Evolutionary conservation across 768 basidiomycete genomes (phyloP), one percentile per base, ranked within the genome.

Genomic region (Psilocybe cubensis): DNA sequence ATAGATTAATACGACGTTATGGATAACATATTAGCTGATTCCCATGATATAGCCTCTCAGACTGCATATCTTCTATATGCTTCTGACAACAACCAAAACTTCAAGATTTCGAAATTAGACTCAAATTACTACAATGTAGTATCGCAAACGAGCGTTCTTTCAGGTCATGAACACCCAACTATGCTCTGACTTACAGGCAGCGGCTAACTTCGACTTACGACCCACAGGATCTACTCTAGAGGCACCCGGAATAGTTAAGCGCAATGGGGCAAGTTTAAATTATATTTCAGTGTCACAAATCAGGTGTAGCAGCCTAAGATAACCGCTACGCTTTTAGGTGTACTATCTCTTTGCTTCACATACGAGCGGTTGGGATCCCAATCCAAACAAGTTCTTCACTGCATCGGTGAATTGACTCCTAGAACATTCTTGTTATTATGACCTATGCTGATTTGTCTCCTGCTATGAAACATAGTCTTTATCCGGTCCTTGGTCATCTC

Each of bases 81-180:
- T 17, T 85, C 84, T 4, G 85, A 87, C 69, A 84, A 84, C 69
- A 87, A 87, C 67, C 83, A 85, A 69, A 83, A 86, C 66, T 86
- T 86, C 77, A 87, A 87, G 75, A 85, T 87, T 21, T 76, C 85
- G 11, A 70, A 69, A 48, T 68, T 86, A 52, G 83, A 85, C 59
- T 58, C 77, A n/a, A 79, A 85, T 64, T 87, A 85, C 59, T 83
- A 85, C 63, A 83, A 81, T 56, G 81, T 87, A 17, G 73, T 76
- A 0, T 69, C 79, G 10, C 75, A 80, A 53, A 76, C 76, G 3
- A 78, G 77, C 52, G 75, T 76, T 5, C 65, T 85, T 44, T 65
- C 73, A 53, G 80, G 82, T 81, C n/a, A n/a, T n/a, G n/a, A n/a
- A n/a, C n/a, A n/a, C 47, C 8, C 75, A 62, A 5, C 5, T 35